phyloP scores from a whole-genome alignment of 495 filamentous ascomycete species.

The Collariella sp. region DNA sequence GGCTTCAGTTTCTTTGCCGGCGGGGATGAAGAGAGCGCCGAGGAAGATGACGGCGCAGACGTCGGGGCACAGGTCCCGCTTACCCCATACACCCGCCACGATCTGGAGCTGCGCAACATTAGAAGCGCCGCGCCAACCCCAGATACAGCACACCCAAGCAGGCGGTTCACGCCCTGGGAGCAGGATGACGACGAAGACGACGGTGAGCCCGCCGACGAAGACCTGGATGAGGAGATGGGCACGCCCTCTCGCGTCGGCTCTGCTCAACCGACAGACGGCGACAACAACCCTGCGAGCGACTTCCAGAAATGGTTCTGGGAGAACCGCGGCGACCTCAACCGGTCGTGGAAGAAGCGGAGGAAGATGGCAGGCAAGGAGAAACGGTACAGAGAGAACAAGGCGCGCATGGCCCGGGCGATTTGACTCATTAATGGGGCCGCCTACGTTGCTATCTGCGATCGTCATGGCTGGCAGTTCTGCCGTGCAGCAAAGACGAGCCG shows the following conservation, averaged over 20 bases:
- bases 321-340: conserved; percentile 77
- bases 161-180: conserved; percentile 45
- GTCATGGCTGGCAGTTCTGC: too few species aligned
- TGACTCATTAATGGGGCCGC: conserved; percentile 14
- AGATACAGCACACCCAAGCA: conserved; percentile 71
- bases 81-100: conserved; percentile 71
- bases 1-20: conserved; percentile 46
- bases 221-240: conserved; percentile 22
- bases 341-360: conserved; percentile 80
- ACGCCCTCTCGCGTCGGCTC: conserved; percentile 16
- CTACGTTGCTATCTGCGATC: not conserved
- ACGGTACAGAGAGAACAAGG: conserved; percentile 74
- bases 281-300: conserved; percentile 42
- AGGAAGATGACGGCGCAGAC: conserved; percentile 38
- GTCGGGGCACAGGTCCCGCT: conserved; percentile 47
- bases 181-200: conserved; percentile 33
- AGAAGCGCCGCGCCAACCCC: conserved; percentile 89
- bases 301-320: conserved; percentile 93
- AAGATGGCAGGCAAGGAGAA: conserved; percentile 77
- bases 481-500: too few species aligned
- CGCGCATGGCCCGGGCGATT: conserved; percentile 43
- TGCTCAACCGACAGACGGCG: conserved; percentile 16
- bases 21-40: conserved; percentile 36
- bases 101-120: conserved; percentile 61
- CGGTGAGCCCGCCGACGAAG: conserved; percentile 28